Conservation (phyloP, 192 early-diverging fungal genomes). For the Coemansia asiatica region DNA sequence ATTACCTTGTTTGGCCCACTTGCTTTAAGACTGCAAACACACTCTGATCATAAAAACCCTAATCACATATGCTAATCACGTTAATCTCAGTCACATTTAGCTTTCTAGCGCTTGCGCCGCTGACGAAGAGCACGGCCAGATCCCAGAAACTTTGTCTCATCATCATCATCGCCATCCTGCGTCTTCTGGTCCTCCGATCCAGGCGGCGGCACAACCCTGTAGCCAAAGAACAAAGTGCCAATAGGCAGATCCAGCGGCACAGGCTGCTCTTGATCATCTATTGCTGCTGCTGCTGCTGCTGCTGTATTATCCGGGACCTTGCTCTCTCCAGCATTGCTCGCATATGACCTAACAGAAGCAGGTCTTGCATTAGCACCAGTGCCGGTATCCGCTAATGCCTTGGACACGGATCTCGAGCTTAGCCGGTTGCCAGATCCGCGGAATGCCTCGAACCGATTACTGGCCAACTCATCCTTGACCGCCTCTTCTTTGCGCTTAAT, state of each 20-base stretch:
- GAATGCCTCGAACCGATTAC: constrained; percentile 18
- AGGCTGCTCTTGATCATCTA: constrained; percentile 22
- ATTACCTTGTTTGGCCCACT: too few species aligned
- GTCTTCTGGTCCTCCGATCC: constrained; percentile 19
- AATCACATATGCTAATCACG: too few species aligned
- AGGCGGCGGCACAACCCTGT: constrained; percentile 66
- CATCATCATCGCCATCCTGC: background rate
- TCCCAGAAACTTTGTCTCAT: constrained; percentile 28
- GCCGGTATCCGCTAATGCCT: background rate
- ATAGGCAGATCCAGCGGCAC: constrained; percentile 80
- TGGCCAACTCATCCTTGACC: constrained; percentile 26
- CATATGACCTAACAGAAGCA: constrained; percentile 33
- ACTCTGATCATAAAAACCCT: too few species aligned
- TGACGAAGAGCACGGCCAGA: constrained; percentile 39
- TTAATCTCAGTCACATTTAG: too few species aligned
- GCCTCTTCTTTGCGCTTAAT: constrained; percentile 28
- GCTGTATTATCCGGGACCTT: constrained; percentile 2
- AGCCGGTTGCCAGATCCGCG: constrained; percentile 16
- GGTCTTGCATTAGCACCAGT: background rate
- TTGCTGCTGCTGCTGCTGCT: constrained; percentile 14
- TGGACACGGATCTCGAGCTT: constrained; percentile 12
- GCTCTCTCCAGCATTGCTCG: constrained; percentile 18
- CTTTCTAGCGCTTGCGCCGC: constrained; percentile 45
- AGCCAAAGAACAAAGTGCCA: constrained; percentile 91
- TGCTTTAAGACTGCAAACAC: too few species aligned